These are phyloP conservation scores for Puccinia horiana DNA, from an alignment of 1,284 basidiomycete genomes.

Conservation along the genomic window DNA sequence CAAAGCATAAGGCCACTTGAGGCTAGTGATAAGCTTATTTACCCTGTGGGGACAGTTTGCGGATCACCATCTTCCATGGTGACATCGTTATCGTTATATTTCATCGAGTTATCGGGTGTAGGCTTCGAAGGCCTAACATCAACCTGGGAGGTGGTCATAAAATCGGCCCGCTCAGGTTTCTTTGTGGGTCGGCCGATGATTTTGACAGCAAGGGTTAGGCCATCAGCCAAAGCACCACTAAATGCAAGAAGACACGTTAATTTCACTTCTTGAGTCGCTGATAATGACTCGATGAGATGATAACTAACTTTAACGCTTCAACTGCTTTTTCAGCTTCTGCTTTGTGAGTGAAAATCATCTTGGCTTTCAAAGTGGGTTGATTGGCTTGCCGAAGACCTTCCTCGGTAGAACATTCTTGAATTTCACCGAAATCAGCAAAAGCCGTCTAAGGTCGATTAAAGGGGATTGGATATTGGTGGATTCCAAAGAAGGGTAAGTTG, in stretches of 20 bases:
- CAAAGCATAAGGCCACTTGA: not conserved
- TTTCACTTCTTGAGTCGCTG: not conserved
- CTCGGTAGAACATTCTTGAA: constrained; percentile 44
- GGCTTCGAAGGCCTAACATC: not conserved
- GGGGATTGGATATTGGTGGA: not conserved
- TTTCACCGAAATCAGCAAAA: constrained; percentile 42
- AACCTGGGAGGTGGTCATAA: not conserved
- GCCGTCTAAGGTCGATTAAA: constrained; percentile 21
- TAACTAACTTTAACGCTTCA: constrained; percentile 36
- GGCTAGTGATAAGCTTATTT: not conserved
- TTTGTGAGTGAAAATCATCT: constrained; percentile 34
- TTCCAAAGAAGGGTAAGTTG: not conserved
- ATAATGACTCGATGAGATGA: not conserved
- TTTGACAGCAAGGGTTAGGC: constrained; percentile 28
- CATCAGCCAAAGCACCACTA: constrained; percentile 40
- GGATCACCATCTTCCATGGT: not conserved
- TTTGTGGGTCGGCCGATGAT: constrained; percentile 24
- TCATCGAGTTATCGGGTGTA: not conserved
- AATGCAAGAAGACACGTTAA: not conserved
- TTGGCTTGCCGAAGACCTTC: constrained; percentile 34
- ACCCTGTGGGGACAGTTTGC: constrained; percentile 19
- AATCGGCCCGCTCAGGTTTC: constrained; percentile 39
- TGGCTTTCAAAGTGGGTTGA: constrained; percentile 28
- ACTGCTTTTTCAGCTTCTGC: constrained; percentile 27
- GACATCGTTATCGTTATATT: not conserved